phyloP scores from a whole-genome alignment of 352 stramenopile genomes.

The Sclerospora graminicola region DNA sequence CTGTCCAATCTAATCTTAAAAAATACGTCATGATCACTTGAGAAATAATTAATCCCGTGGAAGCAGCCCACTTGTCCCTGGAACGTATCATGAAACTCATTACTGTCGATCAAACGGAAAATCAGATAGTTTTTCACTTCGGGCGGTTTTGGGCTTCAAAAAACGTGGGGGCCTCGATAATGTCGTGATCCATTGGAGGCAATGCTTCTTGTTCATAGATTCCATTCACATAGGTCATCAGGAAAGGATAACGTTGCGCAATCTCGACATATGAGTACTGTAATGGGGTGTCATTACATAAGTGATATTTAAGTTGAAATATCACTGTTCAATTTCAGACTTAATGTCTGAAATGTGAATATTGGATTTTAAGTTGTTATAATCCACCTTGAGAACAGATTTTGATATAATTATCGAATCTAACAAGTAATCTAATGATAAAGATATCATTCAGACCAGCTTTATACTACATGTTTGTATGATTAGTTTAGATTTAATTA shows the following conservation, averaged over 20 bases:
- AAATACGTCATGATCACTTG: conserved; percentile 59
- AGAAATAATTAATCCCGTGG: conserved; percentile 46
- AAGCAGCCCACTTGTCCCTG: conserved; percentile 19
- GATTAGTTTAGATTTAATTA: no score
- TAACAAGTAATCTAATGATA: no score
- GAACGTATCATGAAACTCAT: conserved; percentile 40
- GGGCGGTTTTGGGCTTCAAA: conserved; percentile 33
- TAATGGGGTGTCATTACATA: no score
- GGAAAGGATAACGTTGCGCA: conserved; percentile 29
- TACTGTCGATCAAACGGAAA: conserved; percentile 49
- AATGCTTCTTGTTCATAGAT: conserved; percentile 33
- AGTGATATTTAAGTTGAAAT: no score
- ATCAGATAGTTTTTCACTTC: conserved; percentile 51
- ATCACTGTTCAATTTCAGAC: no score
- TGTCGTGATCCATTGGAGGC: conserved; percentile 22
- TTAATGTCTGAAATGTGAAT: no score
- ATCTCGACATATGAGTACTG: conserved; percentile 68
- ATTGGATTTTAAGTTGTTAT: no score
- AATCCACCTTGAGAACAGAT: no score
- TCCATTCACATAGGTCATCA: conserved; percentile 40
- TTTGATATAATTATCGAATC: no score
- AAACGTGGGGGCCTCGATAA: conserved; percentile 40
- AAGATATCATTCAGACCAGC: no score
- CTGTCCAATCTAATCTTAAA: conserved; percentile 83
- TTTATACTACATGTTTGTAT: no score